A percentile compares a stretch with the other conserved stretches of the same genome.
Evolutionary conservation across 441 rosid species (phyloP).

Genomic region (Syzygium syzygioides): DNA sequence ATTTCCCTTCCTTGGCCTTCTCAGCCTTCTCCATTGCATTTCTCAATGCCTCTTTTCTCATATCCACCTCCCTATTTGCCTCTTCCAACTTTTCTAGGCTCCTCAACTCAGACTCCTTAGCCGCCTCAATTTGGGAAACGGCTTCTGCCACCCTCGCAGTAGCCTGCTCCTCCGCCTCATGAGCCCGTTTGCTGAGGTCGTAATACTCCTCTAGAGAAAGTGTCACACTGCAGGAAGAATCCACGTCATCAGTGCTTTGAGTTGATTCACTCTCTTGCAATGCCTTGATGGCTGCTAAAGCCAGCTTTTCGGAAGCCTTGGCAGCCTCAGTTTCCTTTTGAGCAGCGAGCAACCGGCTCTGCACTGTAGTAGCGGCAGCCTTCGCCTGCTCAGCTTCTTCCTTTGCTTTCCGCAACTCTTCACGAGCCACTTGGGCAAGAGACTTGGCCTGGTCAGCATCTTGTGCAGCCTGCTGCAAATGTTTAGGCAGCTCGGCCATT

Average conservation of each 20-base stretch:
- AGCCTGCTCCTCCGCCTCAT: slow-evolving; percentile 79
- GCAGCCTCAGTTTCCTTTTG: slow-evolving; percentile 91
- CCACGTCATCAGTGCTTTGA: slow-evolving; percentile 22
- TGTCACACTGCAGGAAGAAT: slow-evolving; percentile 45
- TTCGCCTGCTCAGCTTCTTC: slow-evolving; percentile 83
- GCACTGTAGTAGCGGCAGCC: slow-evolving; percentile 70
- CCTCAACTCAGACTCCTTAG: slow-evolving; percentile 59
- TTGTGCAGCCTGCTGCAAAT: slow-evolving; percentile 71
- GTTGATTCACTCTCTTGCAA: slow-evolving; percentile 75
- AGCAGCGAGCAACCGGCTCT: slow-evolving; percentile 75
- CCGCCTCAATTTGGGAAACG: slow-evolving; percentile 62
- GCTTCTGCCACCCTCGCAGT: slow-evolving; percentile 69
- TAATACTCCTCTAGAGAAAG: slow-evolving; percentile 87
- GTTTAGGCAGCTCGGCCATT: slow-evolving; percentile 64
- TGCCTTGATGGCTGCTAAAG: slow-evolving; percentile 80
- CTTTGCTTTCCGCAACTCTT: slow-evolving; percentile 65
- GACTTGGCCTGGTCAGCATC: slow-evolving; percentile 79
- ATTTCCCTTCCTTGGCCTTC: slow-evolving; percentile 78
- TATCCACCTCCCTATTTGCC: slow-evolving; percentile 55
- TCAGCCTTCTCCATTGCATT: slow-evolving; percentile 76
- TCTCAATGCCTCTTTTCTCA: slow-evolving; percentile 55
- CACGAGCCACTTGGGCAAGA: slow-evolving; percentile 55
- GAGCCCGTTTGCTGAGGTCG: slow-evolving; percentile 76
- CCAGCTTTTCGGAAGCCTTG: slow-evolving; percentile 75
- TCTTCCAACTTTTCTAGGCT: slow-evolving; percentile 61